These are phyloP conservation scores for Trichoderma sp. DNA, from an alignment of 2,329 filamentous ascomycete genomes.

Conservation along the genomic window DNA sequence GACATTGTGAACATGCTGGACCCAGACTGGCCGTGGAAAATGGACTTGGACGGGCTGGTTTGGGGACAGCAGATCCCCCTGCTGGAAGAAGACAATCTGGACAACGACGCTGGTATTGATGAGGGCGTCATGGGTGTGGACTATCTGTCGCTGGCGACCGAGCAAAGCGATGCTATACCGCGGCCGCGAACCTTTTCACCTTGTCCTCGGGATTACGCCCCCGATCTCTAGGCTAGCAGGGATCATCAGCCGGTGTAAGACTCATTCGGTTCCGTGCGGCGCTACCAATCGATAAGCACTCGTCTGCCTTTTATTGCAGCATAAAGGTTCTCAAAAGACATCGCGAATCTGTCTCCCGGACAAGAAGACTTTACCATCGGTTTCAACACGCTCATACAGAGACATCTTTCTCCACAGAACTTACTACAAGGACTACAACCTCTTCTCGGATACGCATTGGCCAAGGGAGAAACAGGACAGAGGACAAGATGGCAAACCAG, in stretches of 20 bases:
- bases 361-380: background rate
- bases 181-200: background rate
- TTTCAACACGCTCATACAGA: background rate
- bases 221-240: background rate
- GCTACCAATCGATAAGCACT: background rate
- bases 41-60: conserved; percentile 19
- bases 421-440: background rate
- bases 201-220: background rate
- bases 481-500: background rate
- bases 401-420: background rate
- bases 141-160: conserved; percentile 12
- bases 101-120: background rate
- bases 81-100: conserved; percentile 2
- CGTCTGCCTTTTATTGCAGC: background rate
- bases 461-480: background rate
- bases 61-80: conserved; percentile 23
- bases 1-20: conserved; percentile 23
- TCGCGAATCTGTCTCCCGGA: background rate
- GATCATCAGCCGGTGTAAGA: conserved; percentile 8
- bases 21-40: conserved; percentile 19
- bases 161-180: background rate
- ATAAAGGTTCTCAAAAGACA: background rate
- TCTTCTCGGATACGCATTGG: background rate
- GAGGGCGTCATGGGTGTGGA: conserved; percentile 17
- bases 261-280: conserved; percentile 3